Evolutionary conservation across 495 filamentous ascomycete species (phyloP), one percentile per base, ranked within the genome.

Genomic region (Annulohypoxylon stygium): DNA sequence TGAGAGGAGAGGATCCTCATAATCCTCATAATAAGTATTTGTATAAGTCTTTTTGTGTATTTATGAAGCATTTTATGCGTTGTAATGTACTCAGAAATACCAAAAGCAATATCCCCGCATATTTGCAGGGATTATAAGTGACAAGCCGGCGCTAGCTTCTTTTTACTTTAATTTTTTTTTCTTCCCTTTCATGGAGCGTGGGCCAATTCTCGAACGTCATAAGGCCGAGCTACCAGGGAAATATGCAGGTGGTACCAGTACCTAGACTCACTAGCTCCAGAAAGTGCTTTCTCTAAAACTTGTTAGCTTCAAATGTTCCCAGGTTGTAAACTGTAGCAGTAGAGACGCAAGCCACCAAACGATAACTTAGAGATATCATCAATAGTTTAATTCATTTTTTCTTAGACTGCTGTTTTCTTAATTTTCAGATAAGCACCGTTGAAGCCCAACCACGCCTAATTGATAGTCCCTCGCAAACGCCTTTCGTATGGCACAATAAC

Each of bases 141-240:
- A 53, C 47, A 57, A 61, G 50, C 61, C 55, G 51, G 47, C 34
- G 61, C 43, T 68, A 73, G 37, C 37, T 39, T 58, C 50, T 50
- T 67, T 61, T 59, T 51, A 12, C 33, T 57, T 65, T 39, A 36
- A n/a, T 41, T 57, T 41, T 55, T 55, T 55, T 34, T 34, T 51
- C 51, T 61, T 65, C 37, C 30, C 18, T 41, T 18, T 25, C 25
- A 48, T 65, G 53, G 23, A 53, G 60, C 37, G 4, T 59, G 41
- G 45, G 55, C 48, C 69, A 65, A 73, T 61, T 69, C 14, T 50
- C 37, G 18, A 74, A 74, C 71, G 71, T 74, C 71, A 70, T 74
- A 65, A 70, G 55, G 54, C 60, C 48, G 59, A 67, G 63, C 69
- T 71, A n/a, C 36, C 39, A 43, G 39, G 39, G 39, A 43, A 43